These are phyloP conservation scores for Globisporangium iwayamae DNA, from an alignment of 352 stramenopile species.

Conservation along the genomic window DNA sequence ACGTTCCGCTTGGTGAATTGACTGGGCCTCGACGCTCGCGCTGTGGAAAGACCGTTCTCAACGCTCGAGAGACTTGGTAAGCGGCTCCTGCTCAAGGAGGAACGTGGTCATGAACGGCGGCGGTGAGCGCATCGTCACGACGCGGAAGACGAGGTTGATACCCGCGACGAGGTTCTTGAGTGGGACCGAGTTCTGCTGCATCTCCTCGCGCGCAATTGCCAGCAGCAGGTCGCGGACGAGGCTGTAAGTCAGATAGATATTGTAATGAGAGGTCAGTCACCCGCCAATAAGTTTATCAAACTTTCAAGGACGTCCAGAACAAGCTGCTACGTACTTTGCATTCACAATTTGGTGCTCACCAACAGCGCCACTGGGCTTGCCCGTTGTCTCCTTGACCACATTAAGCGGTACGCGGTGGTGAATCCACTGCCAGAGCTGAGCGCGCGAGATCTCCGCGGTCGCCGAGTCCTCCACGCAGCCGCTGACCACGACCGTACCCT, in stretches of 20 bases:
- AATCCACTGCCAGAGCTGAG: slow-evolving; percentile 90
- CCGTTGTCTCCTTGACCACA: not conserved
- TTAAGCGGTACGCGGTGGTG: slow-evolving; percentile 49
- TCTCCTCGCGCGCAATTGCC: slow-evolving; percentile 29
- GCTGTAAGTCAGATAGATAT: slow-evolving; percentile 10
- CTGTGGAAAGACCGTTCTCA: not conserved
- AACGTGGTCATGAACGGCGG: slow-evolving; percentile 70
- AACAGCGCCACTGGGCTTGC: not conserved
- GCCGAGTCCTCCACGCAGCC: slow-evolving; percentile 93
- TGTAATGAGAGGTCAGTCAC: not conserved
- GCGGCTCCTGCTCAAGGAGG: slow-evolving; percentile 53
- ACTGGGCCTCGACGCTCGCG: not conserved
- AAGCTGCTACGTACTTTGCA: slow-evolving; percentile 25
- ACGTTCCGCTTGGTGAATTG: not conserved
- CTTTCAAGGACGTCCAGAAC: not conserved
- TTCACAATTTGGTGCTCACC: slow-evolving; percentile 22
- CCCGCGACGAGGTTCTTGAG: slow-evolving; percentile 41
- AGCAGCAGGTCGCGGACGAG: slow-evolving; percentile 50
- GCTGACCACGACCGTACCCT: slow-evolving; percentile 90
- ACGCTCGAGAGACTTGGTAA: slow-evolving; percentile 37
- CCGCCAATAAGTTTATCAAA: not conserved
- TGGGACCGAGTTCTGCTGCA: slow-evolving; percentile 16
- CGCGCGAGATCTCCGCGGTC: slow-evolving; percentile 92
- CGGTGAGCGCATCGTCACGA: slow-evolving; percentile 55
- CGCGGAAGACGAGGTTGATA: slow-evolving; percentile 49